Conservation (phyloP, 1,284 basidiomycete species). For the Boletus semigastroideus region DNA sequence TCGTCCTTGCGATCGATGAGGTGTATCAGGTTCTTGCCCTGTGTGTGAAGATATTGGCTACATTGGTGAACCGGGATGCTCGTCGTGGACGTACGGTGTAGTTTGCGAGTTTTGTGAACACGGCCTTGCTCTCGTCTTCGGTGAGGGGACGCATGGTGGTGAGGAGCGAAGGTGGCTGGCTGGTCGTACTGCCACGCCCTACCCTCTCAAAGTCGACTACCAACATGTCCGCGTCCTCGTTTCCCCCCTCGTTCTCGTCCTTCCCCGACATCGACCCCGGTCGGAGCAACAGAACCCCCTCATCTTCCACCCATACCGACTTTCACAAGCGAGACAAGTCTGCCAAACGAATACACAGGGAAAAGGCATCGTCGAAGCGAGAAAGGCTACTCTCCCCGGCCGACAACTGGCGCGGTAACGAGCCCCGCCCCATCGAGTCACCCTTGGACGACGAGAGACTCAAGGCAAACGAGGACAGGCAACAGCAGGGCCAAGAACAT, state of each 20-base stretch:
- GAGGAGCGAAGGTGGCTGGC: conserved; percentile 1
- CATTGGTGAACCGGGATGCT: neutral
- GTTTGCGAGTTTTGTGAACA: conserved; percentile 90
- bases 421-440: conserved; percentile 14
- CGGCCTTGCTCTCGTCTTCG: conserved; percentile 82
- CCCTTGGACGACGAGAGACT: conserved; percentile 36
- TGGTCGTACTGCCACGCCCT: conserved; percentile 1
- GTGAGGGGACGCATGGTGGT: conserved; percentile 75
- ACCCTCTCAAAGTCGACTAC: neutral
- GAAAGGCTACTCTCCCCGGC: conserved; percentile 26
- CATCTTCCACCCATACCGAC: conserved; percentile 19
- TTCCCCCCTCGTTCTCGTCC: conserved; percentile 62
- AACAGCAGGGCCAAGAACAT: conserved; percentile 21
- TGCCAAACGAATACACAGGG: conserved; percentile 25
- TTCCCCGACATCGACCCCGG: conserved; percentile 57
- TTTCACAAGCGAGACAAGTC: conserved; percentile 23
- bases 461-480: conserved; percentile 39
- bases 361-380: conserved; percentile 28
- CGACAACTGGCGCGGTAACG: conserved; percentile 18
- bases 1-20: conserved; percentile 85
- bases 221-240: conserved; percentile 42
- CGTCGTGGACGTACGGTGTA: conserved; percentile 65
- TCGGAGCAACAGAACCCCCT: conserved; percentile 22
- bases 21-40: conserved; percentile 91
- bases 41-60: conserved; percentile 1